Conservation (phyloP, 257 asterid genomes). For the Thymus quinquecostatus region DNA sequence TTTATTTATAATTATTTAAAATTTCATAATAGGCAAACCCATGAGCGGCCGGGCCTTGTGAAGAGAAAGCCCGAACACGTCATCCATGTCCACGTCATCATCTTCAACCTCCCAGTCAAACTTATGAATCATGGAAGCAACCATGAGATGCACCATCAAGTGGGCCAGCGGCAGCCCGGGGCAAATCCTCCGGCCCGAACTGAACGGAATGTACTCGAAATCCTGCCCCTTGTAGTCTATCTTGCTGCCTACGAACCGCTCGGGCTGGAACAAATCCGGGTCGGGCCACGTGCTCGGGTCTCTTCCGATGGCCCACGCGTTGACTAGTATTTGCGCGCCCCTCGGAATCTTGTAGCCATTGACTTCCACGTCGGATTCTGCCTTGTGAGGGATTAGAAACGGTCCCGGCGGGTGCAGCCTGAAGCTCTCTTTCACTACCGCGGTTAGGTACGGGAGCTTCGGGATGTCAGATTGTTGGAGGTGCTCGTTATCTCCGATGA, state of each 20-base stretch:
- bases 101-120: constrained; percentile 23
- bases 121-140: constrained; percentile 23
- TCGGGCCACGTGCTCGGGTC: constrained; percentile 18
- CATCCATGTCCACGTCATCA: constrained; percentile 3
- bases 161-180: constrained; percentile 24
- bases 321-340: constrained; percentile 11
- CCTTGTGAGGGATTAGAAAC: constrained; percentile 16
- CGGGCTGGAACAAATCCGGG: constrained; percentile 25
- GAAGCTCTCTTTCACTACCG: constrained; percentile 20
- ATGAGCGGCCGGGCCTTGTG: constrained; percentile 7
- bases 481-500: background rate
- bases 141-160: constrained; percentile 9
- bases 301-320: constrained; percentile 26
- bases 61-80: constrained; percentile 22
- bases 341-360: constrained; percentile 13
- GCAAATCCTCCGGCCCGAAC: constrained; percentile 26
- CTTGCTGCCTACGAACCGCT: constrained; percentile 6
- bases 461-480: constrained; percentile 10
- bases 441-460: constrained; percentile 16
- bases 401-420: constrained; percentile 14
- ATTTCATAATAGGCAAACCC: background rate
- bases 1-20: too few relatives aligned
- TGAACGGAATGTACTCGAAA: constrained; percentile 21
- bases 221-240: constrained; percentile 17
- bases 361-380: background rate